Base-by-base conservation (phyloP, 208 protist species). In the Perkinsela sp. region DNA sequence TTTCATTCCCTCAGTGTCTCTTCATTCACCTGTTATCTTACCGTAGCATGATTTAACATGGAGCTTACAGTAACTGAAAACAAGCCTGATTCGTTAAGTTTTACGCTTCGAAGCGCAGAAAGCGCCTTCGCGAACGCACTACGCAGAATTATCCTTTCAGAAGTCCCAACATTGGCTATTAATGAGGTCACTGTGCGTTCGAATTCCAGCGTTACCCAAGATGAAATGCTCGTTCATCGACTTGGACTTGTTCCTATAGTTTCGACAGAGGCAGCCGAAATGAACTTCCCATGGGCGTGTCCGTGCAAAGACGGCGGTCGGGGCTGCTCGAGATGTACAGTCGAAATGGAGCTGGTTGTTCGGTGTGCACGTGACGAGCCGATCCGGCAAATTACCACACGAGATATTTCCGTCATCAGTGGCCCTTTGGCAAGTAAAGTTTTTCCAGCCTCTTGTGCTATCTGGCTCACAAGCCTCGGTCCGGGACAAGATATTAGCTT, bases 211-310 rank as follows among this genome's bases (percentile, higher is more conserved):
- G 87, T 97, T n/a, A 80, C 98, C 22, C 82, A 85, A 1, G 97
- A 99, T 77, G 96, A 99, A 75, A 97, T 98, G 80, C 87, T 99
- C 28, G 89, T 95, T 0, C 96, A 99, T 75, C 78, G 97, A 0
- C 76, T 99, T 1, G 97, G 96, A 1, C 80, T 99, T 0, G 88
- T 99, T 29, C 97, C 97, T 16, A 75, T 99, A 29, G 82, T 77
- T 68, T 90, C 84, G 13, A 84, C 78, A 77, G 90, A 87, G 77
- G 86, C 88, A 13, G 70, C 76, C 2, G 72, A 79, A 30, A 78
- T 93, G 73, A 83, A 86, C 75, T 89, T 82, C 70, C 72, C 80
- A 13, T 74, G 80, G 30, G 88, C 91, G 30, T 94, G 90, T 73
- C 73, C 76, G 29, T 93, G 88, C 68, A 80, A 76, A 13, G 86